Conservation (phyloP, 2,329 filamentous ascomycete species). For the Xylariaceae sp. region DNA sequence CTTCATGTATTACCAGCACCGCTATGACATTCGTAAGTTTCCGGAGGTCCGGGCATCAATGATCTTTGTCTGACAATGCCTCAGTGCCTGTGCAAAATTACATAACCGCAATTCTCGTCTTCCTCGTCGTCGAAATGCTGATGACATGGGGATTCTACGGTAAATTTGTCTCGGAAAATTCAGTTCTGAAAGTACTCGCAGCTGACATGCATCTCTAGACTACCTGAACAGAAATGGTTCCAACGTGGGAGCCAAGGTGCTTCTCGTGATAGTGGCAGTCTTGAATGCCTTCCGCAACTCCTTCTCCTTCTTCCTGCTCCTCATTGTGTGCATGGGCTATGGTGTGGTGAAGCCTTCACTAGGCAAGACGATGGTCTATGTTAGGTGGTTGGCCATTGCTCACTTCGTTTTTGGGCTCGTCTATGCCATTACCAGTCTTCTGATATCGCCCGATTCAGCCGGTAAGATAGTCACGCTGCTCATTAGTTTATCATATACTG, state of each 20-base stretch:
- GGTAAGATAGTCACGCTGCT: constrained; percentile 36
- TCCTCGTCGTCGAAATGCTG: constrained; percentile 91
- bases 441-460: constrained; percentile 83
- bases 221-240: constrained; percentile 88
- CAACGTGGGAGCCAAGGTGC: constrained; percentile 74
- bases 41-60: not conserved
- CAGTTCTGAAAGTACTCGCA: not conserved
- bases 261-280: constrained; percentile 88
- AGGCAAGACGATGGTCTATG: constrained; percentile 89
- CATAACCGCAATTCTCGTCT: constrained; percentile 93
- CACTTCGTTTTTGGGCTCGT: constrained; percentile 95
- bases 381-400: constrained; percentile 82
- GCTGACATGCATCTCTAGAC: constrained; percentile 52
- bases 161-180: constrained; percentile 32
- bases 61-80: constrained; percentile 26
- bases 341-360: constrained; percentile 93
- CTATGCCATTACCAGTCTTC: constrained; percentile 84
- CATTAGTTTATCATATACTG: not conserved
- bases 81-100: constrained; percentile 95
- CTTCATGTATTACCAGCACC: constrained; percentile 91
- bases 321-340: constrained; percentile 99
- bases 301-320: constrained; percentile 94
- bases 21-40: constrained; percentile 75
- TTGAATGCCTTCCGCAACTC: constrained; percentile 93
- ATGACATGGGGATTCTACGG: constrained; percentile 99